These are phyloP conservation scores for Sordaria brevicollis DNA, from an alignment of 495 filamentous ascomycete species.

Conservation along the genomic window DNA sequence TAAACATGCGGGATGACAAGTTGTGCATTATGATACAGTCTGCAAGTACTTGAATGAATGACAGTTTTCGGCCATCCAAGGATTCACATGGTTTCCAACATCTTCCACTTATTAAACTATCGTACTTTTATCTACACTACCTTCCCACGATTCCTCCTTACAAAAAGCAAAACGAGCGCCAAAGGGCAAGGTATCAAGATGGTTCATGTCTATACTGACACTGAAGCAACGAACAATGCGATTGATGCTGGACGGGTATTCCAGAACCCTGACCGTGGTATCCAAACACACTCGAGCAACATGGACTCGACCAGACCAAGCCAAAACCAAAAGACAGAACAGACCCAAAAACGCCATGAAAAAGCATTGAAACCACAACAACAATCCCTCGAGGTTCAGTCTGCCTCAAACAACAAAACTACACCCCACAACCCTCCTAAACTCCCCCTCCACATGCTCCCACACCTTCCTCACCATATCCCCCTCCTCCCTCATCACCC, in stretches of 20 bases:
- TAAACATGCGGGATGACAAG: too few species aligned
- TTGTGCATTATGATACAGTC: too few species aligned
- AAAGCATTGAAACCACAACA: not conserved
- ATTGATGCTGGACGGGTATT: not conserved
- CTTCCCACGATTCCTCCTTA: too few species aligned
- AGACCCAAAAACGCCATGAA: not conserved
- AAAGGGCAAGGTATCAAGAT: not conserved
- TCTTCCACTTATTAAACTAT: not conserved
- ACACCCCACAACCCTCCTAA: constrained; percentile 25
- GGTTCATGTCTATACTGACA: not conserved
- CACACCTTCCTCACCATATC: constrained; percentile 36
- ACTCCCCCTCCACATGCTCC: constrained; percentile 40
- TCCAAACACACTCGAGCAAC: too few species aligned
- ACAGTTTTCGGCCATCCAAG: too few species aligned
- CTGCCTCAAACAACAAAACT: constrained; percentile 1
- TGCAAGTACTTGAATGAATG: too few species aligned
- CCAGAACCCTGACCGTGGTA: not conserved
- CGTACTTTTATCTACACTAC: not conserved
- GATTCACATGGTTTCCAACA: too few species aligned
- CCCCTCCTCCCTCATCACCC: constrained; percentile 21
- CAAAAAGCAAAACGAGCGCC: not conserved
- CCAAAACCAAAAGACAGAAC: too few species aligned
- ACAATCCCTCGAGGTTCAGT: not conserved
- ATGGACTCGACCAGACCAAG: too few species aligned
- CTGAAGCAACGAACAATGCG: not conserved